Base-by-base conservation (phyloP, 805 yeast species). In the Cyberlindnera japonica region DNA sequence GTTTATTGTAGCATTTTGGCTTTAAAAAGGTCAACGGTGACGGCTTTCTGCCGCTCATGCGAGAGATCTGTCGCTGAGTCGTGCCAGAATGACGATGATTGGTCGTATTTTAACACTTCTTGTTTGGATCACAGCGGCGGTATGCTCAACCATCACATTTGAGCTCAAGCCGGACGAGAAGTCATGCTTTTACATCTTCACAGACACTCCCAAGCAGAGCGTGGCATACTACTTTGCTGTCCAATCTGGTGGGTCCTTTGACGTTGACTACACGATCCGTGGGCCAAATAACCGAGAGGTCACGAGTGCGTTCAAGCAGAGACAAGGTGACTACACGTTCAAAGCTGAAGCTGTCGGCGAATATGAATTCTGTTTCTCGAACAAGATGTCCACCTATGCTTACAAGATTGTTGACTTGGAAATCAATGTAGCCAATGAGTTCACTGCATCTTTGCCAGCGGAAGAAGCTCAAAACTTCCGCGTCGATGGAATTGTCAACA, bases 221-320 rank as follows among this genome's bases (percentile, higher is more conserved):
- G 71, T 88, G 41, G 82, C 83, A 28, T 87, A 79, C 61, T 82
- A 84, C 59, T 87, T 85, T 69, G 61, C 61, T 16, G 86, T 80
- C 37, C 77, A 79, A 53, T 72, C 77, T 37, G 86, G 86, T 44
- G 86, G 86, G 5, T 68, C 79, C 27, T 80, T 79, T 52, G 85
- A 80, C 54, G 75, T 80, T 36, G 85, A 80, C 54, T 80, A 78
- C 59, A 65, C 72, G 32, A 74, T 80, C 47, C 74, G 67, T 37
- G 72, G 73, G 34, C 85, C 86, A n/a, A 67, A 66, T 37, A 76
- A 74, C 10, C 63, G 67, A 30, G 57, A 67, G 10, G 61, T 78
- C 37, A 69, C 68, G 22, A 46, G 63, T 12, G 82, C 77, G 40
- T 65, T 68, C 38, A 78, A 75, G 51, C 74, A 75, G 56, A 75